Base-by-base conservation (phyloP, 306 rosid species). In the Carpinus viminea region DNA sequence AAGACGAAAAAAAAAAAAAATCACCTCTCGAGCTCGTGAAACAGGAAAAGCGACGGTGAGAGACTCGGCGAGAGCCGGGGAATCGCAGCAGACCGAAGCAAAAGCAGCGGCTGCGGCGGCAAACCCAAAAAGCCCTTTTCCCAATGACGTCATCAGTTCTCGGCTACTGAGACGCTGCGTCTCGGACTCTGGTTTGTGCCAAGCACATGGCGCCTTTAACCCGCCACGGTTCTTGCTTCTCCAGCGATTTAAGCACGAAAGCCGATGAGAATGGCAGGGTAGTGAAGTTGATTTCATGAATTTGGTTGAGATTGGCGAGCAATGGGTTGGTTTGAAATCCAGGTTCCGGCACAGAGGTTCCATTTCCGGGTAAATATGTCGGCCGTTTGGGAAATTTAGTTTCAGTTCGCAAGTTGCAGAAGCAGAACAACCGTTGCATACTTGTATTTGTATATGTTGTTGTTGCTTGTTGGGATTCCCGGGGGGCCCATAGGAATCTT, bases 11-110 rank as follows among this genome's bases (percentile, higher is more conserved):
- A 13, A 24, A 36, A 41, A 45, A 18, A 26, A 38, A 17, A 59
- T 65, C 78, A 95, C 98, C 93, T 95, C 97, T 28, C 85, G 94
- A 53, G 95, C 92, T 11, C 98, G 96, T 28, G 98, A 95, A 78
- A 87, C 93, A 3, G 98, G 98, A 76, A 95, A 95, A 75, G 98
- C 98, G 18, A 95, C 92, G 4, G 98, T 92, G 43, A 95, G 95
- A 12, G 98, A 95, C 86, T 95, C 97, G 3, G 98, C 91, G 1
- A 90, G 78, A 75, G 91, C 90, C 1, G 93, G 91, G 24, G 94
- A 75, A 36, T 87, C 80, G 17, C 84, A 83, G 31, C 83, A 89
- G 47, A 92, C 75, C 6, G 90, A 90, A n/a, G 79, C 76, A 16
- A 88, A 74, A 10, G 96, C 68, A 46, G 93, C 82, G 0, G 89